Conservation (phyloP, 2,329 filamentous ascomycete species). For the Diaporthe ilicicola region DNA sequence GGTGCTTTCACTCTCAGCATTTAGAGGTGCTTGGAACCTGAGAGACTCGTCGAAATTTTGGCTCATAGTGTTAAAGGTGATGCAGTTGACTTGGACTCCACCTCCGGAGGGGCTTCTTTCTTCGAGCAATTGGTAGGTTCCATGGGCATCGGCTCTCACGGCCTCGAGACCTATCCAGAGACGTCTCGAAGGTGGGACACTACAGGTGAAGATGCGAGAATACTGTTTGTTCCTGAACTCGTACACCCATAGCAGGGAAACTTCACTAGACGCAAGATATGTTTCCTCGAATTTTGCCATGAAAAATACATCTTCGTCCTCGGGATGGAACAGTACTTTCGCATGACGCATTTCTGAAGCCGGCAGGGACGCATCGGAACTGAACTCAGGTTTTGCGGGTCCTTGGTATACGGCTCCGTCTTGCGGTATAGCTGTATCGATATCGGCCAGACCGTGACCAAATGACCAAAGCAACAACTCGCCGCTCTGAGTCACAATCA, state of each 20-base stretch:
- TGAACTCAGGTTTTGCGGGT: neutral
- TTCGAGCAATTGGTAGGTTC: constrained; percentile 13
- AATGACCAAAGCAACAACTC: constrained; percentile 13
- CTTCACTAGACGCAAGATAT: neutral
- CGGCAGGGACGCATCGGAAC: neutral
- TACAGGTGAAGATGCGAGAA: neutral
- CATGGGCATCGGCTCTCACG: constrained; percentile 21
- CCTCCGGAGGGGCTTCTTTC: neutral
- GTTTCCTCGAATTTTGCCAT: neutral
- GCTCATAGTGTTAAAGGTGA: constrained; percentile 22
- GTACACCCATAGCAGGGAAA: neutral
- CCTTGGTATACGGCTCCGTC: neutral
- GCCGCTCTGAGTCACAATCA: neutral
- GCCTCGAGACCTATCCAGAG: too few species aligned
- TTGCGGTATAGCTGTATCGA: neutral
- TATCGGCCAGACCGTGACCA: neutral
- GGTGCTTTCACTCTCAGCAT: neutral
- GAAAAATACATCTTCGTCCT: neutral
- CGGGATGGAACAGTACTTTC: constrained; percentile 2
- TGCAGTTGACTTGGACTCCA: neutral
- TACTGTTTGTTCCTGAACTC: constrained; percentile 13
- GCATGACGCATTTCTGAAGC: neutral
- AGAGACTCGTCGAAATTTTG: neutral
- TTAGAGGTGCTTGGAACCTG: neutral
- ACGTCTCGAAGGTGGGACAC: neutral